These are phyloP conservation scores for Apiospora phragmitis DNA, from an alignment of 2,329 filamentous ascomycete genomes.

Conservation along the genomic window DNA sequence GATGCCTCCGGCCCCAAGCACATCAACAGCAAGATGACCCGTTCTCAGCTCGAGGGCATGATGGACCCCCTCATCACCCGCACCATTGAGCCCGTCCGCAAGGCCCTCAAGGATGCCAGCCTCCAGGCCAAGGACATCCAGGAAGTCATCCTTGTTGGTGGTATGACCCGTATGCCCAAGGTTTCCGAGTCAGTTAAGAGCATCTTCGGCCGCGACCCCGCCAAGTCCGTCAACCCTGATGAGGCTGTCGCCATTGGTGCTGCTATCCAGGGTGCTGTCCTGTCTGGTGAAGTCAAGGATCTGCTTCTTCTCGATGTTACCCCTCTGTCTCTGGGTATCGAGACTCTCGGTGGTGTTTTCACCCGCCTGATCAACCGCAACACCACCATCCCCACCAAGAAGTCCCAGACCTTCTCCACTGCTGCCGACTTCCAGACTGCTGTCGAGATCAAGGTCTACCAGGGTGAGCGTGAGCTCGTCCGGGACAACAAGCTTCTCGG, in stretches of 20 bases:
- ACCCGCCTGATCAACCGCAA: constrained; percentile 98
- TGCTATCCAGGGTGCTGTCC: constrained; percentile 94
- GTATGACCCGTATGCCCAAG: constrained; percentile 99
- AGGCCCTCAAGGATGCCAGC: constrained; percentile 94
- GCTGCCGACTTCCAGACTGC: constrained; percentile 98
- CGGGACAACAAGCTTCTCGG: constrained; percentile 97
- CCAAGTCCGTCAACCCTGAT: constrained; percentile 98
- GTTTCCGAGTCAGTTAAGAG: constrained; percentile 93
- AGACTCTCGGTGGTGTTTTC: constrained; percentile 97
- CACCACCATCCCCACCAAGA: constrained; percentile 99
- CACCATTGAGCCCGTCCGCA: constrained; percentile 90
- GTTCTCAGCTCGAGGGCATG: constrained; percentile 89
- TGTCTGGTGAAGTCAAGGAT: constrained; percentile 95
- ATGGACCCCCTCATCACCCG: constrained; percentile 85
- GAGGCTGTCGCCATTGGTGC: constrained; percentile 98
- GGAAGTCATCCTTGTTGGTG: constrained; percentile 96
- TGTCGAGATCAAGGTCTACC: constrained; percentile 99
- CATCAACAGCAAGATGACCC: constrained; percentile 94
- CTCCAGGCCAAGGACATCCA: constrained; percentile 92
- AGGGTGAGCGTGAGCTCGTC: constrained; percentile 99
- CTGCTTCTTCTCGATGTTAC: constrained; percentile 94
- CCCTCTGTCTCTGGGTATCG: constrained; percentile 94
- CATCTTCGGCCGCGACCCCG: constrained; percentile 94
- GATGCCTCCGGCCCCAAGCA: constrained; percentile 95
- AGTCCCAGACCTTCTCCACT: constrained; percentile 97